Percentiles rank a stretch among this genome's conserved stretches.
Evolutionary conservation across 2,329 filamentous ascomycete genomes (phyloP).

Genomic region (Neocatenulostroma microsporum): DNA sequence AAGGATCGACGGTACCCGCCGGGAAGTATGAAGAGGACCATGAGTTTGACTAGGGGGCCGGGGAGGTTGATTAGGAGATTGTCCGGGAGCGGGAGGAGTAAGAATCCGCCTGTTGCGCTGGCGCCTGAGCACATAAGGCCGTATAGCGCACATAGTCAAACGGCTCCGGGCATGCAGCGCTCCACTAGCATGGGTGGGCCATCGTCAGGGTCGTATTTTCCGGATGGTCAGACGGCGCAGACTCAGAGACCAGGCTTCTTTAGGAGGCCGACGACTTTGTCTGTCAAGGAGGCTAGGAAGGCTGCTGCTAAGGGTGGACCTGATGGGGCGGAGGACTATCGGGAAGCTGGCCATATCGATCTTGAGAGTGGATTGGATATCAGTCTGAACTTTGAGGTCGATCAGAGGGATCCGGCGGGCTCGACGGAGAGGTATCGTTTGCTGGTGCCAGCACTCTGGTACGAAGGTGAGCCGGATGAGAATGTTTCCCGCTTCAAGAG

Average conservation of each 20-base stretch:
- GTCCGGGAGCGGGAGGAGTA: constrained; percentile 22
- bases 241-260: constrained; percentile 30
- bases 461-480: constrained; percentile 25
- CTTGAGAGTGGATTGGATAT: constrained; percentile 80
- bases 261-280: constrained; percentile 37
- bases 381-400: constrained; percentile 81
- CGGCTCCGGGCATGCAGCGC: constrained; percentile 11
- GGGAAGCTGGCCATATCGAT: constrained; percentile 55
- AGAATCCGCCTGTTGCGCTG: constrained; percentile 6
- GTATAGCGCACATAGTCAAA: constrained; percentile 15
- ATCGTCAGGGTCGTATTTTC: constrained; percentile 4
- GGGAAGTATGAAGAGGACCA: constrained; percentile 27
- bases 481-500: constrained; percentile 17
- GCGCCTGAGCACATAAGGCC: constrained; percentile 14
- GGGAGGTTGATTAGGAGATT: constrained; percentile 38
- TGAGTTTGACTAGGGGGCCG: constrained; percentile 29
- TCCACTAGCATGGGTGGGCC: constrained; percentile 19
- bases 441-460: constrained; percentile 68
- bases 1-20: constrained; percentile 21
- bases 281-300: constrained; percentile 33
- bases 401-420: constrained; percentile 73
- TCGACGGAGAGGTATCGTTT: constrained; percentile 82
- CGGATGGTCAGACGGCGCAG: neutral
- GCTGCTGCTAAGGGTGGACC: constrained; percentile 43
- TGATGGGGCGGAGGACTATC: constrained; percentile 46